Evolutionary conservation across 805 yeast species (phyloP).

Genomic region (Candida manassasensis): DNA sequence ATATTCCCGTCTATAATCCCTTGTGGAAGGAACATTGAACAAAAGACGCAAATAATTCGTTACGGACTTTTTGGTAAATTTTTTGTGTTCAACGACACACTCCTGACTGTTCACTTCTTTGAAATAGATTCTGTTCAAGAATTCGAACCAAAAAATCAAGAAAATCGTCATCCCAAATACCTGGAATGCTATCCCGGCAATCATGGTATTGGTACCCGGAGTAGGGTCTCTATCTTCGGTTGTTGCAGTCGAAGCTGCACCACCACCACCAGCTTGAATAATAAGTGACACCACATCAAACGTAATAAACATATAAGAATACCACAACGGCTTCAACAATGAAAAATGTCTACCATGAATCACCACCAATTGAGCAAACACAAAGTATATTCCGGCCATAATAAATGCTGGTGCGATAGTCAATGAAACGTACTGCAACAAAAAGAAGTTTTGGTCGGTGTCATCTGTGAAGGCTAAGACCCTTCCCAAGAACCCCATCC

Average conservation of each 20-base stretch:
- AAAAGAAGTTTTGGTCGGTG: conserved; percentile 16
- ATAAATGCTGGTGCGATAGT: conserved; percentile 37
- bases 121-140: conserved; percentile 25
- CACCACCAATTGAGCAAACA: conserved; percentile 34
- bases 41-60: conserved; percentile 22
- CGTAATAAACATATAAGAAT: conserved; percentile 34
- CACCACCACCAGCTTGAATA: conserved; percentile 39
- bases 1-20: conserved; percentile 13
- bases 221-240: conserved; percentile 13
- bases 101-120: conserved; percentile 9
- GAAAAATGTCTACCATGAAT: conserved; percentile 32
- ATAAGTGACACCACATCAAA: conserved; percentile 30
- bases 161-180: conserved; percentile 33
- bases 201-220: conserved; percentile 31
- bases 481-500: conserved; percentile 33
- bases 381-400: conserved; percentile 37
- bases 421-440: conserved; percentile 27
- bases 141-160: conserved; percentile 27
- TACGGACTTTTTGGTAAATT: conserved; percentile 11
- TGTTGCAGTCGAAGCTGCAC: conserved; percentile 23
- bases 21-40: conserved; percentile 18
- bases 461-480: conserved; percentile 23
- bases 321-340: conserved; percentile 36
- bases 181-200: conserved; percentile 35
- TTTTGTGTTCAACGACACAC: conserved; percentile 4